A percentile compares a stretch with the other conserved stretches of the same genome.
Conservation (phyloP, 257 asterid genomes). For the Lycium ferocissimum region DNA sequence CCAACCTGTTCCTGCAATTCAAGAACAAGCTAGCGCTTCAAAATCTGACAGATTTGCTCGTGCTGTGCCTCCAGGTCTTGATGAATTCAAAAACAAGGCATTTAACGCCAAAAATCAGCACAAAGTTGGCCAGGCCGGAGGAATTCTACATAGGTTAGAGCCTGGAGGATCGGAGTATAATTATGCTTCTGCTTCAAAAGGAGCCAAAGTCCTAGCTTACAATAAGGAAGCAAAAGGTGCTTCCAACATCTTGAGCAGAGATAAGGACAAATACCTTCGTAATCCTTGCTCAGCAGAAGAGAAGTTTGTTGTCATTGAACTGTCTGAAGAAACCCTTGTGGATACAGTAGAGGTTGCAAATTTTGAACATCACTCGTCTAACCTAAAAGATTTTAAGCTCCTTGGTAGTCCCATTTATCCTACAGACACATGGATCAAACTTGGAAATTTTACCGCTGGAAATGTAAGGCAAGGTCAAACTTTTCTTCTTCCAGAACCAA, state of each 20-base stretch:
- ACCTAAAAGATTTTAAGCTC: conserved; percentile 78
- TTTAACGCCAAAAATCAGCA: conserved; percentile 52
- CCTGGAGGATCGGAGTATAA: conserved; percentile 93
- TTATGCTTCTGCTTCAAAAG: conserved; percentile 91
- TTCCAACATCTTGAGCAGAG: conserved; percentile 81
- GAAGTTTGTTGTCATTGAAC: conserved; percentile 85
- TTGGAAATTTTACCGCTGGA: conserved; percentile 80
- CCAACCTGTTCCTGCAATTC: conserved; percentile 35
- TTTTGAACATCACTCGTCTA: conserved; percentile 94
- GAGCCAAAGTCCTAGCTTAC: conserved; percentile 86
- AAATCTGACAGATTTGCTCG: conserved; percentile 50
- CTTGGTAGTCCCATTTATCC: conserved; percentile 89
- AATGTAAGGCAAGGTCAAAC: conserved; percentile 81
- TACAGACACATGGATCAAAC: conserved; percentile 81
- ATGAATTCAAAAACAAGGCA: conserved; percentile 83
- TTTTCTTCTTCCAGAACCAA: conserved; percentile 81
- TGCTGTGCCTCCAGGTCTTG: conserved; percentile 70
- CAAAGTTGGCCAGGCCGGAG: conserved; percentile 61
- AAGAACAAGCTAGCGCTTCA: conserved; percentile 47
- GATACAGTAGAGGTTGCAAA: conserved; percentile 78
- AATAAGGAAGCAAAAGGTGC: conserved; percentile 99
- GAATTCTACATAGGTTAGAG: conserved; percentile 77
- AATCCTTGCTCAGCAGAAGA: conserved; percentile 94
- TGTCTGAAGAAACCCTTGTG: conserved; percentile 92
- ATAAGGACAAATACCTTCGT: conserved; percentile 91